These are phyloP conservation scores for Arabidopsis hybrid DNA, from an alignment of 441 rosid genomes.

Conservation along the genomic window DNA sequence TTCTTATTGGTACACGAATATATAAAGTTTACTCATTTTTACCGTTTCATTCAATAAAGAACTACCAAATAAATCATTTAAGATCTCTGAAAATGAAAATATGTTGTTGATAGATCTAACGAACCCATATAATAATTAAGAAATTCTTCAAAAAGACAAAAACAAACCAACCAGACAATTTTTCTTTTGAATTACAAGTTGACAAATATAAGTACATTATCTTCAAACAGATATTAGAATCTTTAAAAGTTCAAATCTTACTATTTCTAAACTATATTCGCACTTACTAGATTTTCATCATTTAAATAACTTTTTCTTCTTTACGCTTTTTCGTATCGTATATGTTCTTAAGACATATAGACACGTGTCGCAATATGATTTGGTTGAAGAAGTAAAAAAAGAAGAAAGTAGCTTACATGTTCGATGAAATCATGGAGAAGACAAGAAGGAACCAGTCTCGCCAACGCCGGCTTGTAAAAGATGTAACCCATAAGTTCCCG, in stretches of 20 bases:
- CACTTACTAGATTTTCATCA: constrained; percentile 24
- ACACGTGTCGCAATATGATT: constrained; percentile 28
- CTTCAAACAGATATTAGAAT: constrained; percentile 15
- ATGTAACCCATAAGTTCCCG: constrained; percentile 54
- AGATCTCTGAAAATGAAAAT: background rate
- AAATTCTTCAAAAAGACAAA: background rate
- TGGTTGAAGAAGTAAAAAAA: constrained; percentile 1
- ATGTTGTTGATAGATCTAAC: background rate
- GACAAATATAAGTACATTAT: constrained; percentile 25
- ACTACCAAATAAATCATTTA: background rate
- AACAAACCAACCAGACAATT: background rate
- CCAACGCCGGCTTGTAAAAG: constrained; percentile 54
- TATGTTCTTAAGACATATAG: background rate
- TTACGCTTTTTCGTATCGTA: background rate
- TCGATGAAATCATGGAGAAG: constrained; percentile 67
- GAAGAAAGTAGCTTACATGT: constrained; percentile 46
- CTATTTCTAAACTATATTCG: background rate
- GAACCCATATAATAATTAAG: background rate
- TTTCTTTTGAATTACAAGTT: constrained; percentile 8
- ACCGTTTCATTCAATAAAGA: background rate
- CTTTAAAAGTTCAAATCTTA: constrained; percentile 8
- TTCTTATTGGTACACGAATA: too few relatives aligned
- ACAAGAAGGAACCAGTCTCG: constrained; percentile 59
- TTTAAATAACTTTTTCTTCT: background rate
- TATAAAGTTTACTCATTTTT: background rate